Base-by-base conservation (phyloP, 129 eudicot species). In the Tagetes erecta region DNA sequence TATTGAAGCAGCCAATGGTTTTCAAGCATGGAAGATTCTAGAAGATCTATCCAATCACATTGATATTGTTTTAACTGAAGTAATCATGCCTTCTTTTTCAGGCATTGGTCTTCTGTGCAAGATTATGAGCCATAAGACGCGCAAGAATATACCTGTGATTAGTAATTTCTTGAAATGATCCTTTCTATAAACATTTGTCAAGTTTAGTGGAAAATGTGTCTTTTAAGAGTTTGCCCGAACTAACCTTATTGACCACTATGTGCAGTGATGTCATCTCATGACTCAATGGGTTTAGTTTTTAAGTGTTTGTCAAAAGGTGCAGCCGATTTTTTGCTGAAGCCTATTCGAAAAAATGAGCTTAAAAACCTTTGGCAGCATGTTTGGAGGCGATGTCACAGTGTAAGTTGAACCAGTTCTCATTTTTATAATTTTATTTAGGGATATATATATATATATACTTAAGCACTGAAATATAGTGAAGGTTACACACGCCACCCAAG, bases 261-360 rank as follows among this genome's bases (percentile, higher is more conserved):
- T 6, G 91, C 96, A 92, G 97, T 92, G 97, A 92, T 92, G 97
- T 92, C 97, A 64, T 85, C 96, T 74, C 96, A 84, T 86, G 97
- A 92, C 66, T 88, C 97, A 49, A 87, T 88, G 97, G 91, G 91
- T 67, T 79, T 92, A 74, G 97, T 88, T 67, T 92, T 86, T 73
- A 88, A 88, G 73, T 92, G 96, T 83, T 83, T 92, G 71, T 84
- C 97, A 71, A 88, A 85, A 81, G 97, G 96, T 37, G 97, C 97
- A n/a, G 92, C 89, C 39, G 97, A 92, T 80, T 92, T 92, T 78
- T 78, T 92, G 82, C 91, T 89, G 30, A 92, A 92, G 72, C 97
- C 97, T 68, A 82, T 92, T 64, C 82, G 92, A 12, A 92, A 92
- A 84, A 92, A 92, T 66, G 97, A 92, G 88, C 96, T 92, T 75